phyloP scores from a whole-genome alignment of 106 monocot species.

The Cymbidium sinense region DNA sequence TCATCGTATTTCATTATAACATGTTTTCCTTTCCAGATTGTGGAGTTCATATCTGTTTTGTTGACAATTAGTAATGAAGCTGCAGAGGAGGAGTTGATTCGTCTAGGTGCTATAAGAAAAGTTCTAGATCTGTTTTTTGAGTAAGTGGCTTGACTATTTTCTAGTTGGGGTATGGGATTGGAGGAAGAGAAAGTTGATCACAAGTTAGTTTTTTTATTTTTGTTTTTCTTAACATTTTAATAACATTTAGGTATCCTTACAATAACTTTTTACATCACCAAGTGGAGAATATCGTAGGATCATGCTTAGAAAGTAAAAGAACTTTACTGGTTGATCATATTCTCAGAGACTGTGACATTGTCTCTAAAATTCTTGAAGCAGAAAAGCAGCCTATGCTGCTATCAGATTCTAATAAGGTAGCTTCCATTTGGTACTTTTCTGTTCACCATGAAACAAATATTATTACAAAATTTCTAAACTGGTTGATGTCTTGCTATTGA shows the following conservation, averaged over 20 bases:
- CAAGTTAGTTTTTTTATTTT: neutral
- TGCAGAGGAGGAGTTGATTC: slow-evolving; percentile 67
- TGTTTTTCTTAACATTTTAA: neutral
- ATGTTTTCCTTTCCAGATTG: slow-evolving; percentile 50
- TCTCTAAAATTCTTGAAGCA: slow-evolving; percentile 63
- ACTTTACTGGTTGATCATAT: slow-evolving; percentile 58
- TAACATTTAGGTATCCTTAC: slow-evolving; percentile 71
- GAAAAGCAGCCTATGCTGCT: slow-evolving; percentile 54
- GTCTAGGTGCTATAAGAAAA: slow-evolving; percentile 51
- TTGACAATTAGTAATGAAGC: slow-evolving; percentile 71
- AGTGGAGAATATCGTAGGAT: slow-evolving; percentile 79
- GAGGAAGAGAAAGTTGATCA: neutral
- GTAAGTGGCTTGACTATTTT: slow-evolving; percentile 38
- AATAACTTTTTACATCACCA: slow-evolving; percentile 98
- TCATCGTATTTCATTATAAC: no score
- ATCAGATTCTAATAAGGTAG: slow-evolving; percentile 48
- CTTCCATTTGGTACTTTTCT: neutral
- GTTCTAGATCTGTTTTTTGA: slow-evolving; percentile 85
- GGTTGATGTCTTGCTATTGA: neutral
- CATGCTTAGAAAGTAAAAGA: slow-evolving; percentile 80
- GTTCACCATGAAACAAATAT: neutral
- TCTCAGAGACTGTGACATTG: slow-evolving; percentile 58
- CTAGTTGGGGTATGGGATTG: neutral
- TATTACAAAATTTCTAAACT: neutral
- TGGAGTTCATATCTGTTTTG: slow-evolving; percentile 96